Percentiles rank a stretch among this genome's conserved stretches.
These are phyloP conservation scores for Chrysosphaeria jannelii DNA, from an alignment of 2,329 filamentous ascomycete species.

Conservation along the genomic window DNA sequence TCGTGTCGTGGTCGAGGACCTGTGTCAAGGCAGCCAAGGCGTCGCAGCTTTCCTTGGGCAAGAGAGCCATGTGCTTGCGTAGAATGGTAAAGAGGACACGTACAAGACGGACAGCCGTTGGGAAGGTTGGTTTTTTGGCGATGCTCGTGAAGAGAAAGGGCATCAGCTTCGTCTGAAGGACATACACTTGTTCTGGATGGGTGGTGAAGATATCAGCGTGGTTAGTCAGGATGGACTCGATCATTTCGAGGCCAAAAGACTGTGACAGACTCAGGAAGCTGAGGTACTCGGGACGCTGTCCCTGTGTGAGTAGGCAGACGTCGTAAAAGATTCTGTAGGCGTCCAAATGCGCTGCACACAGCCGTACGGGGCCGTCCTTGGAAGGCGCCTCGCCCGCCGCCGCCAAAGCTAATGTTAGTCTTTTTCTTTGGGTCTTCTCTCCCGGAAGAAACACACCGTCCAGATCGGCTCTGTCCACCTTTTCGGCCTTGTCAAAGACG, in stretches of 20 bases:
- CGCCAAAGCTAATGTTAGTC: slow-evolving; percentile 14
- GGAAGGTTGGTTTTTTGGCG: slow-evolving; percentile 50
- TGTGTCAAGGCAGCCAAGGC: slow-evolving; percentile 58
- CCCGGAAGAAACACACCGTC: neutral
- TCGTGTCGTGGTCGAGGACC: slow-evolving; percentile 60
- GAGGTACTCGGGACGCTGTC: slow-evolving; percentile 55
- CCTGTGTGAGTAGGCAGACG: slow-evolving; percentile 63
- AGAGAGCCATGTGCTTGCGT: slow-evolving; percentile 41
- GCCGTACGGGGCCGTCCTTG: slow-evolving; percentile 29
- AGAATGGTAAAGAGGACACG: slow-evolving; percentile 62
- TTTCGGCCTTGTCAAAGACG: slow-evolving; percentile 70
- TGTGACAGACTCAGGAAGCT: slow-evolving; percentile 49
- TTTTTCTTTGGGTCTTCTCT: neutral
- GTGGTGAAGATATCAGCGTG: slow-evolving; percentile 51
- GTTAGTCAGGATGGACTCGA: slow-evolving; percentile 69
- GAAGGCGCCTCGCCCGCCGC: slow-evolving; percentile 35
- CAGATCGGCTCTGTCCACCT: slow-evolving; percentile 29
- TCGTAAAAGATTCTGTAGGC: slow-evolving; percentile 73
- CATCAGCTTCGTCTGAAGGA: slow-evolving; percentile 50
- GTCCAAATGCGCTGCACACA: slow-evolving; percentile 55
- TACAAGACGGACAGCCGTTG: slow-evolving; percentile 52
- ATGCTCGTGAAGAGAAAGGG: slow-evolving; percentile 54
- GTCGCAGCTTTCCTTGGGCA: slow-evolving; percentile 56
- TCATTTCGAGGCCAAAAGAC: slow-evolving; percentile 66
- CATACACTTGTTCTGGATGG: slow-evolving; percentile 54